Conservation (phyloP, 495 filamentous ascomycete species). For the Trypethelium eluteriae region DNA sequence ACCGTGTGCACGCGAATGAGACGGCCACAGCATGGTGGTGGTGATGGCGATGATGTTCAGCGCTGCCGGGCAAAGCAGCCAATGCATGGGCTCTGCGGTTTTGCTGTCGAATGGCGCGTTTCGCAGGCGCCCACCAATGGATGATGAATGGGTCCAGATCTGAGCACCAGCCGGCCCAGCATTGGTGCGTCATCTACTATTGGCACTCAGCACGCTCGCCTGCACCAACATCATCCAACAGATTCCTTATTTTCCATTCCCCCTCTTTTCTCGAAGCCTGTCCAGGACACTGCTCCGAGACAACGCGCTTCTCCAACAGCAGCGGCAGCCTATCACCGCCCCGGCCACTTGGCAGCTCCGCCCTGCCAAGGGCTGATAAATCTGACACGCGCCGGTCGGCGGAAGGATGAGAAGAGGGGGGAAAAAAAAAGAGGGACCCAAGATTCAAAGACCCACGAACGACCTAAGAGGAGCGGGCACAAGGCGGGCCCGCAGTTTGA, state of each 20-base stretch:
- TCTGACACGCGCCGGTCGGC: slow-evolving; percentile 10
- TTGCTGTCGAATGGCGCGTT: slow-evolving; percentile 1
- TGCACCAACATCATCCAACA: slow-evolving; percentile 2
- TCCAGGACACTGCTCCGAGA: slow-evolving; percentile 9
- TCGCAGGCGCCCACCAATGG: slow-evolving; percentile 8
- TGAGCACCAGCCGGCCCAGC: neutral
- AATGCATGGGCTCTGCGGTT: neutral
- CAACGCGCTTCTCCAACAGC: slow-evolving; percentile 3
- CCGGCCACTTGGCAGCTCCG: neutral
- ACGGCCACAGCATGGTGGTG: too few species aligned
- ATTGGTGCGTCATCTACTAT: neutral
- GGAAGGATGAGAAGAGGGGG: neutral
- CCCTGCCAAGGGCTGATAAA: slow-evolving; percentile 3
- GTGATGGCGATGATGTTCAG: neutral
- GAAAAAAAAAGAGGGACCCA: neutral
- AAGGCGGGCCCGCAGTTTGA: slow-evolving; percentile 10
- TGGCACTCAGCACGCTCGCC: neutral
- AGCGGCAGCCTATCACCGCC: slow-evolving; percentile 1
- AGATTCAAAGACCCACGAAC: neutral
- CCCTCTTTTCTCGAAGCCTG: slow-evolving; percentile 9
- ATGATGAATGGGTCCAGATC: neutral
- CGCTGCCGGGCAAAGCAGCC: neutral
- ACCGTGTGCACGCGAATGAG: too few species aligned
- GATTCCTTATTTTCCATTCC: neutral
- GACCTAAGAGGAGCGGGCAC: neutral